phyloP scores from a whole-genome alignment of 2,329 filamentous ascomycete genomes.

The Calonectria leucothoes region DNA sequence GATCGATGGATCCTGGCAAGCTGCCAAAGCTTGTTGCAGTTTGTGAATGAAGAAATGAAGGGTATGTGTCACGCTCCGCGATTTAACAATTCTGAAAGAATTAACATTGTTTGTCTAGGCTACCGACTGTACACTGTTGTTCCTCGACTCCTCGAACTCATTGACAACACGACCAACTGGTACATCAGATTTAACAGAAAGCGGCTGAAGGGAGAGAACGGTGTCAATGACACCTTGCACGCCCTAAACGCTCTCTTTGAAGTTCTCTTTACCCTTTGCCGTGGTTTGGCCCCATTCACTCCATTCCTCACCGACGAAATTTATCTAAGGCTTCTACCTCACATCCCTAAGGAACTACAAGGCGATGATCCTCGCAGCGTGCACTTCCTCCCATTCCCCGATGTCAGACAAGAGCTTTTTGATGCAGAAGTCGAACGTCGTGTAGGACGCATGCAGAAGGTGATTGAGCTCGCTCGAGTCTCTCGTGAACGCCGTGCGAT shows the following conservation, averaged over 20 bases:
- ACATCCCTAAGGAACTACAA: constrained; percentile 79
- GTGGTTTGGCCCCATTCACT: constrained; percentile 92
- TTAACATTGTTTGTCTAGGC: constrained; percentile 48
- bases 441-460: constrained; percentile 91
- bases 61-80: constrained; percentile 58
- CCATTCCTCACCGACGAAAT: constrained; percentile 97
- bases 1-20: constrained; percentile 95
- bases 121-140: constrained; percentile 93
- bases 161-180: constrained; percentile 98
- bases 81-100: background rate
- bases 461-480: constrained; percentile 90
- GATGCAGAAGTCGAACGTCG: constrained; percentile 87
- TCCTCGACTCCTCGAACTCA: constrained; percentile 82
- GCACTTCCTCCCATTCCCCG: constrained; percentile 92
- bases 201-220: constrained; percentile 90
- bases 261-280: constrained; percentile 88
- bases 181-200: constrained; percentile 96
- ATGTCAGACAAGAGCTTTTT: constrained; percentile 89
- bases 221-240: constrained; percentile 86
- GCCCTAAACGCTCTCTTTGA: constrained; percentile 96
- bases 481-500: constrained; percentile 87
- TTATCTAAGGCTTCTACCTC: constrained; percentile 83
- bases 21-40: constrained; percentile 90
- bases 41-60: constrained; percentile 93
- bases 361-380: constrained; percentile 85